Evolutionary conservation across 768 basidiomycete species (phyloP).

Genomic region (Leccinum subtestaceum): DNA sequence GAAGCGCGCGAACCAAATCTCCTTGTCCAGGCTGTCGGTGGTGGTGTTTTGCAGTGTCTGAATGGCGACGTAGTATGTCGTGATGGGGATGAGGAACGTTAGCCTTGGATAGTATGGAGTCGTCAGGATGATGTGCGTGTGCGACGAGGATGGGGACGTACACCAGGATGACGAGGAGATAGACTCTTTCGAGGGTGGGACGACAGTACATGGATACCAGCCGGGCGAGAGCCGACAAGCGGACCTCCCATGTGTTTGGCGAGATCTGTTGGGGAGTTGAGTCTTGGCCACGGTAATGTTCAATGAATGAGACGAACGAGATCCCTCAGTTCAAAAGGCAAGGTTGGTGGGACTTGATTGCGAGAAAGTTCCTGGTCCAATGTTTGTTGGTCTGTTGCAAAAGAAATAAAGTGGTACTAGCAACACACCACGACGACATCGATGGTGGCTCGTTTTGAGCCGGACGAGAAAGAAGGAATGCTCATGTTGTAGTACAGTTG

Average conservation of each 20-base stretch:
- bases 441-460: slow-evolving; percentile 16
- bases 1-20: slow-evolving; percentile 35
- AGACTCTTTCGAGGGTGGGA: slow-evolving; percentile 44
- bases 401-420: background rate
- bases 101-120: slow-evolving; percentile 31
- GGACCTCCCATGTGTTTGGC: slow-evolving; percentile 42
- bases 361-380: slow-evolving; percentile 33
- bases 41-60: slow-evolving; percentile 8
- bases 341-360: slow-evolving; percentile 27
- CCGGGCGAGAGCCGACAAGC: slow-evolving; percentile 38
- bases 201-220: slow-evolving; percentile 41
- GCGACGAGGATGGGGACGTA: slow-evolving; percentile 22
- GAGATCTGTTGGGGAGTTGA: slow-evolving; percentile 33
- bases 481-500: slow-evolving; percentile 6
- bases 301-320: slow-evolving; percentile 29
- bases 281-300: background rate
- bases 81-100: slow-evolving; percentile 39
- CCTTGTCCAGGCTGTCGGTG: slow-evolving; percentile 9
- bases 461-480: slow-evolving; percentile 11
- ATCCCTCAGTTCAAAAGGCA: slow-evolving; percentile 39
- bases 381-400: background rate
- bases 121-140: background rate
- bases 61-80: slow-evolving; percentile 36
- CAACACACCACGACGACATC: slow-evolving; percentile 27
- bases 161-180: slow-evolving; percentile 39